Percentiles rank a stretch among this genome's conserved stretches.
phyloP scores from a whole-genome alignment of 108 stramenopile genomes.

The Poteriospumella lacustris region DNA sequence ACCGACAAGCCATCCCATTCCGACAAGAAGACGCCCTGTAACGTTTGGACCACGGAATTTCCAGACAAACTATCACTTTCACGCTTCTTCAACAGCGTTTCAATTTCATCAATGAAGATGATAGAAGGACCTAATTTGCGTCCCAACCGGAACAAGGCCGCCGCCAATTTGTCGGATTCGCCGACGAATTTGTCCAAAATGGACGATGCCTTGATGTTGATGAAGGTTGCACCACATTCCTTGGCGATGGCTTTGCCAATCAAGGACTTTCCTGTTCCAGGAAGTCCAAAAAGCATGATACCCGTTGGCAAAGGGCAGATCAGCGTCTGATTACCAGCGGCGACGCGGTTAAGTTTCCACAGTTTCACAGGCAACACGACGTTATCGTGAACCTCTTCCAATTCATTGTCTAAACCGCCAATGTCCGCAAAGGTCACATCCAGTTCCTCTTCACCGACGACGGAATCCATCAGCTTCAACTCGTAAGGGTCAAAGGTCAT shows the following conservation, averaged over 20 bases:
- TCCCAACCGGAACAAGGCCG: conserved; percentile 82
- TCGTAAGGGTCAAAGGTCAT: conserved; percentile 56
- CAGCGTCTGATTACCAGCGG: too few relatives aligned
- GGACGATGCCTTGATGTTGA: conserved; percentile 77
- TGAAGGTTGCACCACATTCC: conserved; percentile 84
- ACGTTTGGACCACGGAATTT: conserved; percentile 62
- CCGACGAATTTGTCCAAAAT: conserved; percentile 95
- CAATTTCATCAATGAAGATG: conserved; percentile 96
- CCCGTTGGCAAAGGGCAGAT: conserved; percentile 74
- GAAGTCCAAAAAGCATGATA: conserved; percentile 83
- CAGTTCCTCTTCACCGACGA: conserved; percentile 70
- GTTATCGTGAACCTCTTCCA: conserved; percentile 78
- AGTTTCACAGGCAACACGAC: conserved; percentile 80
- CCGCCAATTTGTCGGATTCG: conserved; percentile 84
- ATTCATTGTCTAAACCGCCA: conserved; percentile 77
- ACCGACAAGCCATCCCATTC: conserved; percentile 82
- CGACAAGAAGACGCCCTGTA: conserved; percentile 89
- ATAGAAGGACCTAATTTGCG: conserved; percentile 82
- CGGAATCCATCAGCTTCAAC: conserved; percentile 68
- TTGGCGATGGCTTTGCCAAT: conserved; percentile 94
- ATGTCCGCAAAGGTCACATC: conserved; percentile 66
- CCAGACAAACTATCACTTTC: conserved; percentile 63
- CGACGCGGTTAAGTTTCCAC: conserved; percentile 68
- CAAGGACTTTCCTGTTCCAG: conserved; percentile 90
- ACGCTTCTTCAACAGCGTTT: conserved; percentile 75